Base-by-base conservation (phyloP, 257 asterid genomes). In the Parsonsia alboflavescens region DNA sequence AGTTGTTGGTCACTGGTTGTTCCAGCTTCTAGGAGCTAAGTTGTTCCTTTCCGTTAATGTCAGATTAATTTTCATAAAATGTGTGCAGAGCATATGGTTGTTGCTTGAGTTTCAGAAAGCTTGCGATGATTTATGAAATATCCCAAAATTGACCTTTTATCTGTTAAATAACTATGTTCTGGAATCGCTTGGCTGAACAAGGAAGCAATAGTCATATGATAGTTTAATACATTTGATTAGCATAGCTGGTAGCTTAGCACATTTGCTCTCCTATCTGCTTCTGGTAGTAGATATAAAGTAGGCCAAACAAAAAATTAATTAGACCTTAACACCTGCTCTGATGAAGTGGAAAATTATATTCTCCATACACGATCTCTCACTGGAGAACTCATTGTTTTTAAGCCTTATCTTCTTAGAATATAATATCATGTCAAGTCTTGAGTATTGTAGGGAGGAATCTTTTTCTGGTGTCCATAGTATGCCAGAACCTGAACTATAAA, bases 381-480 rank as follows among this genome's bases (percentile, higher is more conserved):
- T 24, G 46, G 7, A 50, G 2, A 36, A 74, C 46, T 53, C 17
- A n/a, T n/a, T 26, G 41, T 49, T 3, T 49, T n/a, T 11, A n/a
- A n/a, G 17, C 44, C 77, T 74, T 64, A 49, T 63, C 72, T 62
- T 48, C 61, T 16, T 1, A 44, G 6, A 0, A 1, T 64, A 64
- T 10, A 50, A 74, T 64, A 74, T 74, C 53, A 46, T 50, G 10
- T 74, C 42, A 46, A 59, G 7, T 65, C 76, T n/a, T 70, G 71
- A 12, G 21, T 48, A 58, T 44, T 12, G 16, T 19, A 52, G 36
- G 13, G 24, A 0, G 49, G 49, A 77, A 71, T 57, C 79, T 56
- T 59, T n/a, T 64, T 67, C 22, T 56, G 74, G 64, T 75, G 75
- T 75, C 42, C 11, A 58, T 33, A 58, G 42, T 74, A 8, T 72